These are phyloP conservation scores for Flaveria linearis DNA, from an alignment of 129 eudicot species.

Conservation along the genomic window DNA sequence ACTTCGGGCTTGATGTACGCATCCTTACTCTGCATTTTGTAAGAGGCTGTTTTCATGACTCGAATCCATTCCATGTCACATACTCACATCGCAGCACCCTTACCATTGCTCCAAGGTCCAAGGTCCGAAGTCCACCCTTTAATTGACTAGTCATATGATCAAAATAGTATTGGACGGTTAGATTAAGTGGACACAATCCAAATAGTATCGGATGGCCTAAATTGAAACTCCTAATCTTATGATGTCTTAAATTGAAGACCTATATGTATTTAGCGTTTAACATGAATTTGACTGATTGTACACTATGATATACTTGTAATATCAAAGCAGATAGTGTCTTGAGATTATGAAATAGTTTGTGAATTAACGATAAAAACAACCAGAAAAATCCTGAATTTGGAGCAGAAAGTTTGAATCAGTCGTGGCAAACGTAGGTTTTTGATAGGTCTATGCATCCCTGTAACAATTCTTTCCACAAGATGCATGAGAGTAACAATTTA, in stretches of 20 bases:
- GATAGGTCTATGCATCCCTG: background rate
- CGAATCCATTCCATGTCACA: no score
- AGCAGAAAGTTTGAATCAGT: background rate
- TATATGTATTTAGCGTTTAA: background rate
- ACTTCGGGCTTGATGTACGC: no score
- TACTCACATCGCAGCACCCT: no score
- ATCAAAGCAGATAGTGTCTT: no score
- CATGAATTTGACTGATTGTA: no score
- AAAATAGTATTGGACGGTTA: background rate
- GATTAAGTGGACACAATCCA: background rate
- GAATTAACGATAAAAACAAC: no score
- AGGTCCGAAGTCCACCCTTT: no score
- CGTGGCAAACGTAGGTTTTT: background rate
- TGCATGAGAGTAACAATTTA: background rate
- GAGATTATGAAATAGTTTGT: no score
- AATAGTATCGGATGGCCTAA: background rate
- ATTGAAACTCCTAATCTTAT: background rate
- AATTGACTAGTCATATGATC: background rate
- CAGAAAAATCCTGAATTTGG: background rate
- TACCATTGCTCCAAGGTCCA: no score
- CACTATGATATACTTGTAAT: background rate
- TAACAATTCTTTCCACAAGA: background rate
- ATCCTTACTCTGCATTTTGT: no score
- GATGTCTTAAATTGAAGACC: background rate
- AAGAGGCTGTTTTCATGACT: no score